Conservation (phyloP, 78 protist species). For the Dictyostelium brefeldianum region DNA sequence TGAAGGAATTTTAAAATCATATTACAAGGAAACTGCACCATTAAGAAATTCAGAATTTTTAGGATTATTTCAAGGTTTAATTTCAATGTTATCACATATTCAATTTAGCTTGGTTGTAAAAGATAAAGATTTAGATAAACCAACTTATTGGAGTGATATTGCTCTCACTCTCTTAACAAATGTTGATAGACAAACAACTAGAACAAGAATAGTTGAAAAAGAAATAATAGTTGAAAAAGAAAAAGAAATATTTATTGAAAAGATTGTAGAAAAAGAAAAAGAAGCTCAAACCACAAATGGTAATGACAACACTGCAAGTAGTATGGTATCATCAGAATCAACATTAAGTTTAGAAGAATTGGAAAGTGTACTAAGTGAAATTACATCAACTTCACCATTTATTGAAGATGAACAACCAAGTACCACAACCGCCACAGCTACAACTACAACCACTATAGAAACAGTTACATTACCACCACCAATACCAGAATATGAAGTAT, state of each 20-base stretch:
- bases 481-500: neutral
- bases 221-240: neutral
- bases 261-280: neutral
- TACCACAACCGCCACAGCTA: neutral
- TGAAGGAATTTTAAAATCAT: slow-evolving; percentile 42
- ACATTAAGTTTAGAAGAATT: neutral
- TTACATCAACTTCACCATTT: neutral
- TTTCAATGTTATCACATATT: slow-evolving; percentile 37
- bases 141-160: slow-evolving; percentile 62
- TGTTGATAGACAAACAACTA: neutral
- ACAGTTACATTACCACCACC: neutral
- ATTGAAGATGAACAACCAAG: neutral
- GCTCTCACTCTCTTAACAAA: slow-evolving; percentile 28
- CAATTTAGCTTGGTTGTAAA: slow-evolving; percentile 44
- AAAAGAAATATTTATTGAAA: neutral
- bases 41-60: slow-evolving; percentile 56
- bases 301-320: neutral
- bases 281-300: neutral
- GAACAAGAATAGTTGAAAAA: neutral
- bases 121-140: slow-evolving; percentile 64
- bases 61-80: slow-evolving; percentile 2
- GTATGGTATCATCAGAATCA: neutral
- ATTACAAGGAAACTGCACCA: slow-evolving; percentile 41
- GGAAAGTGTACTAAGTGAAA: slow-evolving; percentile 9
- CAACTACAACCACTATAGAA: neutral